A percentile compares a stretch with the other conserved stretches of the same genome.
phyloP scores from a whole-genome alignment of 768 basidiomycete species.

The Inosperma sp. region DNA sequence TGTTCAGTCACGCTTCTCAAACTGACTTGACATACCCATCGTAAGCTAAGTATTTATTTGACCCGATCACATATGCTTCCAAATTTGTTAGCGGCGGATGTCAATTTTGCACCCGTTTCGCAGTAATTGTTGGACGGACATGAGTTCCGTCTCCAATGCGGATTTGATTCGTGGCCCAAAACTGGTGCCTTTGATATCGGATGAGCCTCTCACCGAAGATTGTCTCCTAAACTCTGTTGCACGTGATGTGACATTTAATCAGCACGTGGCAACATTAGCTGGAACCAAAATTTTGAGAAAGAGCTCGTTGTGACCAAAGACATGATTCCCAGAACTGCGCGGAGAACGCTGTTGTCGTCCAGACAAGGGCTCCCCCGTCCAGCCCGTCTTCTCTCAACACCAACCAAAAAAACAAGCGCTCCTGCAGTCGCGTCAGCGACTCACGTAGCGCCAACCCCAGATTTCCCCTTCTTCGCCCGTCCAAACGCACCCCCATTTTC shows the following conservation, averaged over 20 bases:
- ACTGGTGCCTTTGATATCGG: no score
- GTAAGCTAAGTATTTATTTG: constrained; percentile 17
- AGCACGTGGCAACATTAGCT: no score
- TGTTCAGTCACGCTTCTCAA: constrained; percentile 23
- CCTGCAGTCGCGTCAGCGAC: constrained; percentile 45
- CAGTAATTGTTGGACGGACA: no score
- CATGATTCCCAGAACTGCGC: constrained; percentile 41
- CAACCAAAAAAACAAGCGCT: constrained; percentile 51
- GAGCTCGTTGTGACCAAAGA: no score
- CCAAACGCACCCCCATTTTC: constrained; percentile 7
- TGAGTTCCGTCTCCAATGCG: no score
- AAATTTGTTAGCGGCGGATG: background rate
- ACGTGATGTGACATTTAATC: background rate
- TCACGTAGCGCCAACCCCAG: constrained; percentile 29
- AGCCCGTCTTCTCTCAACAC: constrained; percentile 65
- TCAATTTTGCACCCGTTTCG: constrained; percentile 8
- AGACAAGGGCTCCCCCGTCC: constrained; percentile 65
- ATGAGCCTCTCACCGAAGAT: no score
- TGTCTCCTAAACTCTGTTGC: background rate
- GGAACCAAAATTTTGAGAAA: no score
- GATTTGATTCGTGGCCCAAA: background rate
- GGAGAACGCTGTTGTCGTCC: constrained; percentile 49
- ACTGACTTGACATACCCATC: constrained; percentile 32
- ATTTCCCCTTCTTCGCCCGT: constrained; percentile 40
- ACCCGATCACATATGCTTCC: constrained; percentile 14